These are phyloP conservation scores for Parafenestella ontariensis DNA, from an alignment of 2,329 filamentous ascomycete genomes.

Conservation along the genomic window DNA sequence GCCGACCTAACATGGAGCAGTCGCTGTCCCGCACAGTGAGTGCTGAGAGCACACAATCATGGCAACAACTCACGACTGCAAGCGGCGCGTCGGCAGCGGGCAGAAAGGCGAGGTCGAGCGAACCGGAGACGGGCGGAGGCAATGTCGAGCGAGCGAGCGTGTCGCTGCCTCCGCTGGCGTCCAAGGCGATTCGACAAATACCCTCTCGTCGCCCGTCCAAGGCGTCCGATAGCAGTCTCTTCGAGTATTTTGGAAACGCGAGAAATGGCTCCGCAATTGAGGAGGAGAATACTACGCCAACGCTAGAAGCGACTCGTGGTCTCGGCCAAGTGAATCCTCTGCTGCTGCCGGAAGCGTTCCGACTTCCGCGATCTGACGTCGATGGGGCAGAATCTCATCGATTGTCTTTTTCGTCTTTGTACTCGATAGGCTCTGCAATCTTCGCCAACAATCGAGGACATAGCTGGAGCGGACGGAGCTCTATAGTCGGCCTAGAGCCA, in stretches of 20 bases:
- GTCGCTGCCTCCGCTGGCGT: slow-evolving; percentile 67
- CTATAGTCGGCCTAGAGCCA: slow-evolving; percentile 53
- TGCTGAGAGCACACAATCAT: slow-evolving; percentile 49
- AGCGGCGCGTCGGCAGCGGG: slow-evolving; percentile 46
- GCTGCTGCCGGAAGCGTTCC: slow-evolving; percentile 59
- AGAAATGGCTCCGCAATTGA: slow-evolving; percentile 55
- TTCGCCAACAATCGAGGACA: slow-evolving; percentile 59
- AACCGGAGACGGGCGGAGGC: slow-evolving; percentile 65
- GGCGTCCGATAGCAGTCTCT: slow-evolving; percentile 54
- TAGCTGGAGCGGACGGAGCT: slow-evolving; percentile 58
- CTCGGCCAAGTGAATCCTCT: slow-evolving; percentile 30
- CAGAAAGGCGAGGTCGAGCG: slow-evolving; percentile 66
- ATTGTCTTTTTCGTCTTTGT: slow-evolving; percentile 75
- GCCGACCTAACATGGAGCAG: slow-evolving; percentile 33
- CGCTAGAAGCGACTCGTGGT: slow-evolving; percentile 33
- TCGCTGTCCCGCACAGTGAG: slow-evolving; percentile 45
- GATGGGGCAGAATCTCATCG: slow-evolving; percentile 63
- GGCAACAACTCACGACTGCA: slow-evolving; percentile 58
- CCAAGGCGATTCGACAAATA: slow-evolving; percentile 53
- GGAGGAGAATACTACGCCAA: slow-evolving; percentile 56
- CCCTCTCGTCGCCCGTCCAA: slow-evolving; percentile 51
- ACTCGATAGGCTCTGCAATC: slow-evolving; percentile 70
- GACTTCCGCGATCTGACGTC: slow-evolving; percentile 53
- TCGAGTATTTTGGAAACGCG: slow-evolving; percentile 30
- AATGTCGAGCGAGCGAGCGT: slow-evolving; percentile 67